These are phyloP conservation scores for Arabidopsis lyrata DNA, from an alignment of 441 rosid genomes.

Conservation along the genomic window DNA sequence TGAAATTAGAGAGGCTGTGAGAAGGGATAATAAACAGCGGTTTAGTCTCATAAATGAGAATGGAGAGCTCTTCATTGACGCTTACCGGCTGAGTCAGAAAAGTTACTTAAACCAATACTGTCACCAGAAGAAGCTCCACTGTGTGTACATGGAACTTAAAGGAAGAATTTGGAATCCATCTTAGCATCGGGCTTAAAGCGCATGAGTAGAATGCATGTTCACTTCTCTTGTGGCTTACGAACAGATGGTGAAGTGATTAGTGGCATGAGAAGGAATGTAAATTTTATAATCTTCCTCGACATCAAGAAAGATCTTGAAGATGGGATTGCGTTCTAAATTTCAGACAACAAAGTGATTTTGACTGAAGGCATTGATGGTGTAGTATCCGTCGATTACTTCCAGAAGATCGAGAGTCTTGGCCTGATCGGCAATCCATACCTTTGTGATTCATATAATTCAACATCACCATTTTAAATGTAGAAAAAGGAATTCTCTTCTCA, in stretches of 20 bases:
- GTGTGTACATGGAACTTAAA: constrained; percentile 92
- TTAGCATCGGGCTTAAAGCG: constrained; percentile 77
- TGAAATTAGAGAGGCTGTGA: too few species aligned
- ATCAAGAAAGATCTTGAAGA: constrained; percentile 82
- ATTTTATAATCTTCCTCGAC: constrained; percentile 75
- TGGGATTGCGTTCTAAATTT: constrained; percentile 82
- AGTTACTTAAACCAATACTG: constrained; percentile 71
- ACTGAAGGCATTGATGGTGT: constrained; percentile 89
- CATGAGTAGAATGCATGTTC: constrained; percentile 84
- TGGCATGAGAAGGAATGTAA: constrained; percentile 80
- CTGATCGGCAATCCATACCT: constrained; percentile 56
- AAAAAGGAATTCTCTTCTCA: too few species aligned
- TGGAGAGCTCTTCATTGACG: constrained; percentile 79
- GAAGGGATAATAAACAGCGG: constrained; percentile 87
- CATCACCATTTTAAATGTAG: too few species aligned
- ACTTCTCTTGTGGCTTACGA: constrained; percentile 89
- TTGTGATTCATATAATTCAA: constrained; percentile 36
- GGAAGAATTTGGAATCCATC: constrained; percentile 71
- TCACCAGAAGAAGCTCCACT: constrained; percentile 81
- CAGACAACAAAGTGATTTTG: constrained; percentile 84
- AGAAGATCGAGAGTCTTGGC: constrained; percentile 88
- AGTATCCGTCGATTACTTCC: constrained; percentile 70
- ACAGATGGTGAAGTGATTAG: constrained; percentile 84
- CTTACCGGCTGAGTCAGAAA: constrained; percentile 85
- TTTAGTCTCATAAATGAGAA: constrained; percentile 78